Conservation (phyloP, 2,329 filamentous ascomycete genomes). For the Lachnellula hyalina region DNA sequence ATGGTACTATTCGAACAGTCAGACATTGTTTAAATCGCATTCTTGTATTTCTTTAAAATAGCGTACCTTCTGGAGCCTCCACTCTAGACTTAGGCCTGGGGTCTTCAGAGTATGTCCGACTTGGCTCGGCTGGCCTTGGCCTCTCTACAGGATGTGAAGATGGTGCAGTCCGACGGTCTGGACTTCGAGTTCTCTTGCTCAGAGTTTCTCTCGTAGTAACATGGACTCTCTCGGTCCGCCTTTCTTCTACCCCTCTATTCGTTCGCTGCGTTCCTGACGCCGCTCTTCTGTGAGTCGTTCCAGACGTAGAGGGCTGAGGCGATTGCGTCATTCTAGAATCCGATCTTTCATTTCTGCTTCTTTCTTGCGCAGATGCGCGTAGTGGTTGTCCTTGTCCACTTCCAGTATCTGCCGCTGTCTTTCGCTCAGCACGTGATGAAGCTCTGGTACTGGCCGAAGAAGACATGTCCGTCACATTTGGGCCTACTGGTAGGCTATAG, state of each 20-base stretch:
- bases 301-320: constrained; percentile 19
- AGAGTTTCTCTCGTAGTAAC: constrained; percentile 42
- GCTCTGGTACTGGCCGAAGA: constrained; percentile 29
- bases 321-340: constrained; percentile 25
- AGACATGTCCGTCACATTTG: constrained; percentile 30
- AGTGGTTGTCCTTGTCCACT: constrained; percentile 21
- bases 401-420: constrained; percentile 27
- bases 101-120: constrained; percentile 15
- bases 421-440: constrained; percentile 28
- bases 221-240: constrained; percentile 48
- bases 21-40: not conserved
- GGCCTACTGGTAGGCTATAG: not conserved
- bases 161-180: constrained; percentile 3
- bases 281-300: not conserved
- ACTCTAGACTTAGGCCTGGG: constrained; percentile 32
- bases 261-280: not conserved
- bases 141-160: constrained; percentile 16
- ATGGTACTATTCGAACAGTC: constrained; percentile 41
- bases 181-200: not conserved
- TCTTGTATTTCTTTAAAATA: constrained; percentile 57
- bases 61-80: constrained; percentile 46
- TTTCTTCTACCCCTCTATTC: not conserved
- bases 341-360: constrained; percentile 20
- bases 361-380: constrained; percentile 23
- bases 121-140: not conserved